phyloP scores from a whole-genome alignment of 331 rosid species.

The Dryas integrifolia region DNA sequence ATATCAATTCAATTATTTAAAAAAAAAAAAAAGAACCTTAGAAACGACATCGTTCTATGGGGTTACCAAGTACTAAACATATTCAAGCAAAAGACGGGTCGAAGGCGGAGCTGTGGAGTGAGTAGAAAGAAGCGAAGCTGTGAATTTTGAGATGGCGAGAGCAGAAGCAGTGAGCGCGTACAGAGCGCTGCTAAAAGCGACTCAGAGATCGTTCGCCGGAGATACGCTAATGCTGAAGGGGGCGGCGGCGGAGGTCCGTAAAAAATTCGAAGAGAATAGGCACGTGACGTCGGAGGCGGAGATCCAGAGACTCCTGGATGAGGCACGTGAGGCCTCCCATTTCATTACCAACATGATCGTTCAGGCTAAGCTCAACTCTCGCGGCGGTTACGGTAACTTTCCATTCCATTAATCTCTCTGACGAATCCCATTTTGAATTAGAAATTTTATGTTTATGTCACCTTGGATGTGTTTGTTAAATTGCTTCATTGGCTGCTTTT shows the following conservation, averaged over 20 bases:
- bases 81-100: neutral
- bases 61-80: neutral
- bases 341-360: conserved; percentile 79
- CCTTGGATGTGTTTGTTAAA: conserved; percentile 14
- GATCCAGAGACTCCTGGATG: conserved; percentile 67
- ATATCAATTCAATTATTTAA: neutral
- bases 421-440: neutral
- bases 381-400: conserved; percentile 58
- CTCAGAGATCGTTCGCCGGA: conserved; percentile 72
- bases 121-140: too few relatives aligned
- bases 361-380: conserved; percentile 71
- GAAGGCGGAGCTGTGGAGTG: neutral
- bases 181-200: conserved; percentile 67
- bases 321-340: conserved; percentile 72
- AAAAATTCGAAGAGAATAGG: conserved; percentile 68
- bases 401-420: neutral
- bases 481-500: neutral
- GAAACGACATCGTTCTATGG: neutral
- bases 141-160: conserved; percentile 38
- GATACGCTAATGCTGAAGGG: conserved; percentile 60
- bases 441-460: neutral
- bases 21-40: neutral
- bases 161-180: conserved; percentile 67
- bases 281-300: conserved; percentile 55
- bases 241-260: conserved; percentile 67